Evolutionary conservation across 2,329 filamentous ascomycete genomes (phyloP).

Genomic region (Hypoxylon sp.): DNA sequence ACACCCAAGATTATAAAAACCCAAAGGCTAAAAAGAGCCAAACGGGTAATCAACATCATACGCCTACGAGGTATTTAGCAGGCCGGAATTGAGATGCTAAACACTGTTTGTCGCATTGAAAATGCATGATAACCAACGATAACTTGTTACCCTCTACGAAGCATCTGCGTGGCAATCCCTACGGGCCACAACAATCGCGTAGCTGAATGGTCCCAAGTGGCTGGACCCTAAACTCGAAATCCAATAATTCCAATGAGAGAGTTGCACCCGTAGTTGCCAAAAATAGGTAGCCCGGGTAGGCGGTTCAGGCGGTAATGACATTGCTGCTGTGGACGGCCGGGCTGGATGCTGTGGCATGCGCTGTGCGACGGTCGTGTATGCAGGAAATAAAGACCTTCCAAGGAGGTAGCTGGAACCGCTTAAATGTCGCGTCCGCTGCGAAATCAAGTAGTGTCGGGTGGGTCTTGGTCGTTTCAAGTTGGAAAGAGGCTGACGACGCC

Average conservation of each 20-base stretch:
- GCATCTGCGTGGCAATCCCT: conserved; percentile 16
- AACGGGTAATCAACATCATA: not conserved
- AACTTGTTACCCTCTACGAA: conserved; percentile 4
- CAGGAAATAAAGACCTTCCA: conserved; percentile 7
- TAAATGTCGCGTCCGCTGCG: conserved; percentile 19
- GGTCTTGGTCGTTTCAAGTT: conserved; percentile 43
- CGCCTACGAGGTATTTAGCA: not conserved
- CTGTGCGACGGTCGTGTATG: conserved; percentile 19
- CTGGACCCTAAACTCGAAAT: conserved; percentile 31
- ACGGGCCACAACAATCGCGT: conserved; percentile 17
- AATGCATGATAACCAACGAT: conserved; percentile 2
- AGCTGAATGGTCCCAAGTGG: conserved; percentile 13
- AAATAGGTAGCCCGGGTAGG: conserved; percentile 28
- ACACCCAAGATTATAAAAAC: too few species aligned
- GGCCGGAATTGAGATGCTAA: not conserved
- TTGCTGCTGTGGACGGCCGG: not conserved
- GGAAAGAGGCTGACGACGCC: conserved; percentile 40
- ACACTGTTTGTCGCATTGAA: conserved; percentile 1
- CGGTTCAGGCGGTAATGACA: conserved; percentile 11
- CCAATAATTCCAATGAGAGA: conserved; percentile 19
- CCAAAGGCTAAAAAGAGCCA: not conserved
- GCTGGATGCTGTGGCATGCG: conserved; percentile 16
- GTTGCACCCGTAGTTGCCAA: conserved; percentile 17
- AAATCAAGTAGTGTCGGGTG: conserved; percentile 33
- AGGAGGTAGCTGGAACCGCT: conserved; percentile 25